Conservation (phyloP, 1,284 basidiomycete genomes). For the Rhodofomes roseus region DNA sequence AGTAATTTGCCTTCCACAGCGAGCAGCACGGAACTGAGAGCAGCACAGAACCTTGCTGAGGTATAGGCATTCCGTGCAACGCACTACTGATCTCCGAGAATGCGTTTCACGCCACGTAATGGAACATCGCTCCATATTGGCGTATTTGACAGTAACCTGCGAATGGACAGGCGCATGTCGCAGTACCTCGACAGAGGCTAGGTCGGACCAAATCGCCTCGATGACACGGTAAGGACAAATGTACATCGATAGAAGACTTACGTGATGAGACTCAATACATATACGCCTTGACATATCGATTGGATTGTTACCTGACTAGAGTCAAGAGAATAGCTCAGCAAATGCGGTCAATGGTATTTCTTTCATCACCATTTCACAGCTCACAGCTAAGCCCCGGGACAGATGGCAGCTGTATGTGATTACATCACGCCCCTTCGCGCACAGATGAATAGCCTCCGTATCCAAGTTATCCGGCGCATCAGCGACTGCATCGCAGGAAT, state of each 20-base stretch:
- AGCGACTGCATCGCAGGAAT: too few species aligned
- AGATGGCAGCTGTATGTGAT: too few species aligned
- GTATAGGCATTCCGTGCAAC: not conserved
- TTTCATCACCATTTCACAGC: too few species aligned
- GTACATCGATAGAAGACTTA: too few species aligned
- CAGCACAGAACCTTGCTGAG: not conserved
- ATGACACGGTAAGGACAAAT: not conserved
- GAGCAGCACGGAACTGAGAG: not conserved
- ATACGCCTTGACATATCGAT: too few species aligned
- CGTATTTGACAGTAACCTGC: not conserved
- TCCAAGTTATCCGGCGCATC: too few species aligned
- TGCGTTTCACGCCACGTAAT: not conserved
- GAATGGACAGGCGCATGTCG: not conserved
- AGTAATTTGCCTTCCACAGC: not conserved
- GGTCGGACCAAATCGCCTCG: not conserved
- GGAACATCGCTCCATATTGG: not conserved
- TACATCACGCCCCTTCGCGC: too few species aligned
- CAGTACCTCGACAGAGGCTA: not conserved
- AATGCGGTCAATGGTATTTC: too few species aligned
- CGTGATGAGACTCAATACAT: too few species aligned
- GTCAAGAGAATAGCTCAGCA: too few species aligned
- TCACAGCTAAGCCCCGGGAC: not conserved
- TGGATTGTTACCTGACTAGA: too few species aligned
- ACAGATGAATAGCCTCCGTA: too few species aligned
- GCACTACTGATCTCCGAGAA: not conserved